Evolutionary conservation across 2,329 filamentous ascomycete species (phyloP), one percentile per base, ranked within the genome.

Genomic region (Didymella glomerata): DNA sequence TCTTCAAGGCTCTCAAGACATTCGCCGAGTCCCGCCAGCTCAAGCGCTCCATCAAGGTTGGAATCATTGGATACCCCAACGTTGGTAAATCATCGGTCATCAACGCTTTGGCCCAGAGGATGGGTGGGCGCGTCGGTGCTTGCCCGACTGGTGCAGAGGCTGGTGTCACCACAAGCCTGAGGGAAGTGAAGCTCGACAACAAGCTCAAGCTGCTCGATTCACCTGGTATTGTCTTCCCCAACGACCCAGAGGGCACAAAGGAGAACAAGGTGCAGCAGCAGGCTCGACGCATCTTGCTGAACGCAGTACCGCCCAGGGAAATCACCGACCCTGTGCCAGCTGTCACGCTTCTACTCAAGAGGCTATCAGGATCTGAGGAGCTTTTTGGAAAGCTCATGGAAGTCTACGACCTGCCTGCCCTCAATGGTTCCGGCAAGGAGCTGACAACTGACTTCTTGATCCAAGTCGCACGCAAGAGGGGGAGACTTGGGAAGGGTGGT

Each of bases 31-130:
- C 86, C 61, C 90, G 91, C 70, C 89, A 96, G 75, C 82, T 97
- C 67, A 96, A 96, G 84, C 90, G 93, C 55, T 90, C 93, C 52
- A 88, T 96, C 70, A 93, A 91, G 20, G 93, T 97, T 61, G 93
- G 93, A 65, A 91, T 97, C 62, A 96, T 97, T 68, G 93, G 93
- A 27, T 97, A 97, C 77, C 93, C 93, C 70, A 97, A 97, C 76
- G 93, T 97, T 60, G 93, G 93, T 75, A 97, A 97, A 82, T 96
- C 92, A 27, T 97, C 93, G 49, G 92, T 97, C 71, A 97, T 97
- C 84, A 97, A 97, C 77, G 91, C 93, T 16, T 87, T 97, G 55
- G 90, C 92, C 20, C 88, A 90, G 36, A 87, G 92, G 36, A 82
- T 97, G 68, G 87, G 89, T 65, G 85, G 88, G 56, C 88, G 86